Percentiles rank a stretch among this genome's conserved stretches.
These are phyloP conservation scores for Paraphoma chrysanthemicola DNA, from an alignment of 2,329 filamentous ascomycete species.

Conservation along the genomic window DNA sequence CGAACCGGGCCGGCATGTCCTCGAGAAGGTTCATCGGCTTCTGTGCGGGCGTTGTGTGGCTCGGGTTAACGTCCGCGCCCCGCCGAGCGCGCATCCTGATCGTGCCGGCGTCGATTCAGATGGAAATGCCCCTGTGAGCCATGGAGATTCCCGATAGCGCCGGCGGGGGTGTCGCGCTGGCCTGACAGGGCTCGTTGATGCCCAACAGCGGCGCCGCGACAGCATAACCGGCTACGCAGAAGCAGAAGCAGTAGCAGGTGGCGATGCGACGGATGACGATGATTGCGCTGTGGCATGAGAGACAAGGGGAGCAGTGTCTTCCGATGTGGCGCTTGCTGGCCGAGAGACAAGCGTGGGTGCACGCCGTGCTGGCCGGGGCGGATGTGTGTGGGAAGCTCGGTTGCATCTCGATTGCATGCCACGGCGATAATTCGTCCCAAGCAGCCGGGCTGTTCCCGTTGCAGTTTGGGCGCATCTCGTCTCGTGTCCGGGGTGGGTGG, in stretches of 20 bases:
- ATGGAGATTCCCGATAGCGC: constrained; percentile 23
- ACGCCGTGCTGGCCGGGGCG: constrained; percentile 13
- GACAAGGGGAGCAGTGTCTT: neutral
- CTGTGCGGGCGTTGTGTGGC: constrained; percentile 2
- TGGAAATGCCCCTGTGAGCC: constrained; percentile 13
- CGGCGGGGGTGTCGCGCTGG: constrained; percentile 3
- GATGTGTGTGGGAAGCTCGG: constrained; percentile 26
- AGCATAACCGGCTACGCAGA: neutral
- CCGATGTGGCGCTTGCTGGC: constrained; percentile 14
- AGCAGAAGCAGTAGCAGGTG: neutral
- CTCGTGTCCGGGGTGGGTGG: constrained; percentile 24
- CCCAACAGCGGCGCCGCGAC: constrained; percentile 12
- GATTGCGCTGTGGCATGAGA: neutral
- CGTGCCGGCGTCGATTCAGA: constrained; percentile 22
- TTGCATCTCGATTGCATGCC: constrained; percentile 35
- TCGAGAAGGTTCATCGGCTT: constrained; percentile 19
- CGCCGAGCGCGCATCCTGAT: constrained; percentile 11
- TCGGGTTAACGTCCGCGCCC: constrained; percentile 18
- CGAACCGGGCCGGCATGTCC: constrained; percentile 17
- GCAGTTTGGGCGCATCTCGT: constrained; percentile 24
- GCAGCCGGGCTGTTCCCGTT: constrained; percentile 21
- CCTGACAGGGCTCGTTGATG: constrained; percentile 8
- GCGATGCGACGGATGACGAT: neutral
- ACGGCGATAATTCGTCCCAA: constrained; percentile 28
- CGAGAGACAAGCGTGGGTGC: constrained; percentile 22